phyloP scores from a whole-genome alignment of 768 basidiomycete genomes.

The Collybia nuda region DNA sequence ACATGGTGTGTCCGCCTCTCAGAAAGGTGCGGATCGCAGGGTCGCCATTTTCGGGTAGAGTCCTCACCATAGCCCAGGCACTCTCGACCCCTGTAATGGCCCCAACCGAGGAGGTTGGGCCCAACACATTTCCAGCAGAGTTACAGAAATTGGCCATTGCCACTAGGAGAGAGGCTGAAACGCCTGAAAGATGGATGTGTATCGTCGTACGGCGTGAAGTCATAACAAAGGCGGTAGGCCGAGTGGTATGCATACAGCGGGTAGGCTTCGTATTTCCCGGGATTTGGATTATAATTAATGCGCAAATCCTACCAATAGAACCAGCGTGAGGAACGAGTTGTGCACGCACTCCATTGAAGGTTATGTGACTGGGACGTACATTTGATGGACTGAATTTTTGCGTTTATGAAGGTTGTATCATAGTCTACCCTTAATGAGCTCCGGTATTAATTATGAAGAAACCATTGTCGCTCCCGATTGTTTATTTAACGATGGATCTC shows the following conservation, averaged over 20 bases:
- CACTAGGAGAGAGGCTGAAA: conserved; percentile 7
- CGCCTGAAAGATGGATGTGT: conserved; percentile 26
- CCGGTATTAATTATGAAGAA: not conserved
- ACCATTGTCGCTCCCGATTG: not conserved
- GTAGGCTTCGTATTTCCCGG: conserved; percentile 5
- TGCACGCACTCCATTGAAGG: no score
- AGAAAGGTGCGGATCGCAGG: conserved; percentile 20
- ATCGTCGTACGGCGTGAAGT: conserved; percentile 28
- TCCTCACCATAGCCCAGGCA: conserved; percentile 13
- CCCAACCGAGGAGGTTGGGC: not conserved
- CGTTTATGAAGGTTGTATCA: no score
- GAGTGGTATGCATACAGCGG: conserved; percentile 20
- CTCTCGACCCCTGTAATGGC: conserved; percentile 21
- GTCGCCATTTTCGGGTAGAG: not conserved
- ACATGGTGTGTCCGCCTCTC: conserved; percentile 13
- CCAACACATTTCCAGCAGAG: conserved; percentile 7
- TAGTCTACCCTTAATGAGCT: not conserved
- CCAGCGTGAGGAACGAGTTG: no score
- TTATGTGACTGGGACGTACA: no score
- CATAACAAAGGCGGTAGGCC: conserved; percentile 24
- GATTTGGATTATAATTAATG: no score
- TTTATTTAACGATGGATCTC: no score
- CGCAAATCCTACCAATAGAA: no score
- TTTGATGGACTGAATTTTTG: no score
- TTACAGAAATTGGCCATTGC: conserved; percentile 10